These are phyloP conservation scores for Lyophyllum semitale DNA, from an alignment of 768 basidiomycete species.

Conservation along the genomic window DNA sequence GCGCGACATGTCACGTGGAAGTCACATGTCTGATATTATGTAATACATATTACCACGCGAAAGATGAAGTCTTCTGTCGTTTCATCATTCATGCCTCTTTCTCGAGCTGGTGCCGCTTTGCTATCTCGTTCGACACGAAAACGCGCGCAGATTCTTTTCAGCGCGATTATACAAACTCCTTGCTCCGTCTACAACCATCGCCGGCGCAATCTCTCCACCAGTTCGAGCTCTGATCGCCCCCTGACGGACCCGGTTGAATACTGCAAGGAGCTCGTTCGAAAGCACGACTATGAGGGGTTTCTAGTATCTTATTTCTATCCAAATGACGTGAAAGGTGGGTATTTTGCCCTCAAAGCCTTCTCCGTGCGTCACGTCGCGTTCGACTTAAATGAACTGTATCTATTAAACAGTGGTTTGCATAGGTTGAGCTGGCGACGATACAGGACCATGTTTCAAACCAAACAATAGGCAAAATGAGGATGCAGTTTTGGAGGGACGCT, in stretches of 20 bases:
- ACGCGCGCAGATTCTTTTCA: background rate
- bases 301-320: constrained; percentile 74
- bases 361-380: constrained; percentile 55
- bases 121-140: background rate
- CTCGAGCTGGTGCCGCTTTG: background rate
- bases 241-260: constrained; percentile 53
- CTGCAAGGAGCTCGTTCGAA: constrained; percentile 71
- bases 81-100: no score
- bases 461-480: constrained; percentile 77
- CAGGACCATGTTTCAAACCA: constrained; percentile 77
- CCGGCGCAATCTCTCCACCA: constrained; percentile 11
- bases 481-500: constrained; percentile 88
- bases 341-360: constrained; percentile 81
- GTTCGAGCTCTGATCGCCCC: constrained; percentile 1
- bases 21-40: no score
- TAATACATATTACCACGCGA: background rate
- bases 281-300: constrained; percentile 83
- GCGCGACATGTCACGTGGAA: background rate
- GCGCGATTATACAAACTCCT: background rate
- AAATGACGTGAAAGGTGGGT: constrained; percentile 60
- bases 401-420: constrained; percentile 13
- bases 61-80: background rate
- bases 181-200: background rate
- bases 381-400: background rate
- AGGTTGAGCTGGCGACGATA: constrained; percentile 79